Evolutionary conservation across 73 alveolate genomes (phyloP).

Genomic region (Uronychia binucleata): DNA sequence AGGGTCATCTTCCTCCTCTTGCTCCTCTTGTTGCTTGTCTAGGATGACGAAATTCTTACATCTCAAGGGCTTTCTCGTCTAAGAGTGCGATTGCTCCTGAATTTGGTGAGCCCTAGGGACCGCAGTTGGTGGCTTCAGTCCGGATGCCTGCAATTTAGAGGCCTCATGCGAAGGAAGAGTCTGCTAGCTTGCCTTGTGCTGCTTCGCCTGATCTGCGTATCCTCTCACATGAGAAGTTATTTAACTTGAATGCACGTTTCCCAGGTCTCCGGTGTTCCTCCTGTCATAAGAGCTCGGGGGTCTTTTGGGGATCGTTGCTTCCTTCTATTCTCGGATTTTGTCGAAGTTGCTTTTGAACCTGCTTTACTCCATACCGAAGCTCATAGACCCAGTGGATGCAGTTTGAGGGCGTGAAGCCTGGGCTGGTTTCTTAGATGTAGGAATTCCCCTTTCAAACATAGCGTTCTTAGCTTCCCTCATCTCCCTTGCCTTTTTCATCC

Average conservation of each 20-base stretch:
- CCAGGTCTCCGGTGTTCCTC: background rate
- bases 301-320: background rate
- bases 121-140: no score
- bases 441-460: conserved; percentile 46
- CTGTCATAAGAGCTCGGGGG: background rate
- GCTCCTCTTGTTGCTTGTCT: no score
- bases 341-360: background rate
- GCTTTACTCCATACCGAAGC: background rate
- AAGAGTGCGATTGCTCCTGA: background rate
- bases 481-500: conserved; percentile 50
- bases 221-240: background rate
- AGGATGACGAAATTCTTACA: background rate
- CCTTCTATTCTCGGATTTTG: background rate
- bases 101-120: background rate
- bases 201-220: background rate
- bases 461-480: conserved; percentile 31
- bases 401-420: background rate
- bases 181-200: background rate
- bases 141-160: no score
- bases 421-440: background rate
- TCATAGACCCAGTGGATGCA: background rate
- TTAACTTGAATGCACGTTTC: background rate
- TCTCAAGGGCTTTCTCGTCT: background rate
- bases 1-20: no score
- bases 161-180: no score